These are phyloP conservation scores for Pseudopithomyces chartarum DNA, from an alignment of 2,329 filamentous ascomycete genomes.

Conservation along the genomic window DNA sequence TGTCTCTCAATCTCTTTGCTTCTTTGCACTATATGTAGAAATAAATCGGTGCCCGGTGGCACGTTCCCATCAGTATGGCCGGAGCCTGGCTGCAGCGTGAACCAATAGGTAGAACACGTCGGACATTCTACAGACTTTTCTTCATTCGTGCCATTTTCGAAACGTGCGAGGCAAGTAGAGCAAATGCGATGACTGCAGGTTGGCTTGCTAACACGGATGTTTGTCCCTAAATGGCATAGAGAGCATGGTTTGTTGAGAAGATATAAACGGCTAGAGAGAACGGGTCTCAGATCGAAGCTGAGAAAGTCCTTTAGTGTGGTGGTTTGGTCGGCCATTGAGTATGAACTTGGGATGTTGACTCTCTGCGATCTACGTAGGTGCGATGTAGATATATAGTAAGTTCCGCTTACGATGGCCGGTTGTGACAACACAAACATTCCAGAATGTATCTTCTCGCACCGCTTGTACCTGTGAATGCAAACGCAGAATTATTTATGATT, in stretches of 20 bases:
- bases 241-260: background rate
- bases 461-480: too few species aligned
- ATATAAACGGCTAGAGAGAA: background rate
- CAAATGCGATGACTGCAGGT: constrained; percentile 2
- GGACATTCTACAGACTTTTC: background rate
- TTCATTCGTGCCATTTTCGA: background rate
- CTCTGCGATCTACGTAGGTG: too few species aligned
- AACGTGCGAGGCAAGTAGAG: background rate
- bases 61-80: background rate
- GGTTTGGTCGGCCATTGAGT: background rate
- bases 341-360: too few species aligned
- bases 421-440: too few species aligned
- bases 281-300: background rate
- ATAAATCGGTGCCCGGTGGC: background rate
- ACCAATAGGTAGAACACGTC: background rate
- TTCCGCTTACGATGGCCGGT: too few species aligned
- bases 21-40: background rate
- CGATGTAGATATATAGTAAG: too few species aligned
- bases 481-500: too few species aligned
- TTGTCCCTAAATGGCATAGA: background rate
- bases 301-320: background rate
- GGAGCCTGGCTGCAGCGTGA: background rate
- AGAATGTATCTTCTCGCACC: too few species aligned
- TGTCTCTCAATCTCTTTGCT: background rate
- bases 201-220: background rate